phyloP scores from a whole-genome alignment of 1,284 basidiomycete species.

The Trichosporon asahii region DNA sequence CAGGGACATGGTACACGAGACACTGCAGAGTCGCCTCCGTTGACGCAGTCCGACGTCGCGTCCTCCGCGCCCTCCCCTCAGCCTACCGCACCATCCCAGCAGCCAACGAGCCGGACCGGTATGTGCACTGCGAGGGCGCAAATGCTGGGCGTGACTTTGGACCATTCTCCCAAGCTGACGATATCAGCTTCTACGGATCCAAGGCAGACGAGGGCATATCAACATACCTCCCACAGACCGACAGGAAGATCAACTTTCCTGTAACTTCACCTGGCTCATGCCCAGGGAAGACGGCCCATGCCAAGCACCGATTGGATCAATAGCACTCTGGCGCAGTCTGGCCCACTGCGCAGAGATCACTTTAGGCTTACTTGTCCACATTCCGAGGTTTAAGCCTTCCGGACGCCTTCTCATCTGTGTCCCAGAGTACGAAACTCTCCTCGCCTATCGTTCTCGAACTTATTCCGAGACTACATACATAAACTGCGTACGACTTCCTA shows the following conservation, averaged over 20 bases:
- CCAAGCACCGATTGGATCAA: background rate
- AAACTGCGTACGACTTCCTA: background rate
- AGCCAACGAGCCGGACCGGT: background rate
- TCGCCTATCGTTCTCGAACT: background rate
- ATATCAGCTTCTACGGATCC: background rate
- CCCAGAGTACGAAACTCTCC: background rate
- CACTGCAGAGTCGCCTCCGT: background rate
- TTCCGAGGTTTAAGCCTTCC: slow-evolving; percentile 6
- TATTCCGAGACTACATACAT: background rate
- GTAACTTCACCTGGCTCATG: background rate
- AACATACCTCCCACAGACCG: background rate
- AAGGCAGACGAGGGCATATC: background rate
- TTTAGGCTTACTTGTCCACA: background rate
- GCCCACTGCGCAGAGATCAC: background rate
- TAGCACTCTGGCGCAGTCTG: background rate
- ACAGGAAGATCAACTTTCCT: background rate
- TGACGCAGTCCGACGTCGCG: background rate
- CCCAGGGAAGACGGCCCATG: background rate
- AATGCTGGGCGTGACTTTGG: background rate
- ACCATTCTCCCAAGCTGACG: background rate
- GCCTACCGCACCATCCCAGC: background rate
- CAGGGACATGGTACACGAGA: background rate
- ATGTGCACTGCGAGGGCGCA: background rate
- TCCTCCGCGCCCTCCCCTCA: background rate
- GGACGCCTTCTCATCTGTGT: background rate